phyloP scores from a whole-genome alignment of 1,284 basidiomycete genomes.

The Ustilago xerochloae region DNA sequence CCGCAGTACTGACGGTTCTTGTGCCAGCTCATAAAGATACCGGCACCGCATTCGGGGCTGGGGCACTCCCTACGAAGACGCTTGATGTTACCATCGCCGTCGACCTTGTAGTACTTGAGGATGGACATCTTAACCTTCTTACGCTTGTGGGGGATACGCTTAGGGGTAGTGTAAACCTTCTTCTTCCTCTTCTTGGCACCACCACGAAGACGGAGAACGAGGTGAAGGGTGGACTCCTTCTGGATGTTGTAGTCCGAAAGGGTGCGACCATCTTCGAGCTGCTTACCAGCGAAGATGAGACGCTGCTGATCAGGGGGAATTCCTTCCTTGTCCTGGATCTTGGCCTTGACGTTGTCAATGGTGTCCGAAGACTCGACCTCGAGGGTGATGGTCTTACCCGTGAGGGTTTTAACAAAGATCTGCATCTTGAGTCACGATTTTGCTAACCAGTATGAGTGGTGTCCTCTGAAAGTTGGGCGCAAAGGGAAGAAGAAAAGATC shows the following conservation, averaged over 20 bases:
- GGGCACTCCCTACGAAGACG: constrained; percentile 97
- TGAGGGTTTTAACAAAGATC: constrained; percentile 68
- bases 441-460: constrained; percentile 65
- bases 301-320: constrained; percentile 97
- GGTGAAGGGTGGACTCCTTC: constrained; percentile 72
- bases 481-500: not conserved
- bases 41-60: constrained; percentile 66
- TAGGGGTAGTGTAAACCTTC: constrained; percentile 98
- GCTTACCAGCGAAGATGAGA: constrained; percentile 97
- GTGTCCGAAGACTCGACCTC: constrained; percentile 69
- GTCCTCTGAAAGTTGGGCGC: constrained; percentile 41
- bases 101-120: constrained; percentile 99
- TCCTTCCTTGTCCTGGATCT: constrained; percentile 74
- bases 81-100: constrained; percentile 99
- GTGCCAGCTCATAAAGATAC: constrained; percentile 68
- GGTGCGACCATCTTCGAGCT: constrained; percentile 75
- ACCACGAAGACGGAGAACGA: constrained; percentile 78
- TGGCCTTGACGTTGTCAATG: constrained; percentile 69
- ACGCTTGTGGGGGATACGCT: constrained; percentile 99
- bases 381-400: constrained; percentile 69
- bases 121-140: constrained; percentile 99
- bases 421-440: constrained; percentile 58
- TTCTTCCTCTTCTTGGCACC: constrained; percentile 99
- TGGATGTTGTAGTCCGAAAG: constrained; percentile 79
- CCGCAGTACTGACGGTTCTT: constrained; percentile 68